Percentiles rank a stretch among this genome's conserved stretches.
Conservation (phyloP, 108 stramenopile species). For the Cyclotella kingstonii region DNA sequence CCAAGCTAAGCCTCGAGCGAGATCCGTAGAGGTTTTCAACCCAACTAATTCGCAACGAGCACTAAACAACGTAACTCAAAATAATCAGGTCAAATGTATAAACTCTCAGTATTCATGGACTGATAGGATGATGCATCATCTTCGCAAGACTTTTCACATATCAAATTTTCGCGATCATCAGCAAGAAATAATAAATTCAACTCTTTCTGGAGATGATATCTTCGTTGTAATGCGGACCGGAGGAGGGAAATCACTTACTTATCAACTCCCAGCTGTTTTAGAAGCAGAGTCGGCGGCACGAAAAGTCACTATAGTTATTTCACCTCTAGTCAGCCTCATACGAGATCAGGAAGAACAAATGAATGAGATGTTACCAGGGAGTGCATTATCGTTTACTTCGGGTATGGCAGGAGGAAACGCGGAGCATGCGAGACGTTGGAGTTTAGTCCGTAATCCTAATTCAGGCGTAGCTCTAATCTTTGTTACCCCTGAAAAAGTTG, state of each 20-base stretch:
- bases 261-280: constrained; percentile 85
- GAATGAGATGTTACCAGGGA: constrained; percentile 56
- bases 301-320: constrained; percentile 82
- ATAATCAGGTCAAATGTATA: neutral
- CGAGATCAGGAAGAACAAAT: constrained; percentile 93
- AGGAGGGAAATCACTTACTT: constrained; percentile 90
- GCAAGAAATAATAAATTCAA: constrained; percentile 81
- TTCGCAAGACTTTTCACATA: constrained; percentile 67
- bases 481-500: constrained; percentile 93
- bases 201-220: constrained; percentile 71
- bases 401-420: constrained; percentile 46
- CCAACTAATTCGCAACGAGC: neutral
- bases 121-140: constrained; percentile 27
- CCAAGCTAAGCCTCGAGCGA: neutral
- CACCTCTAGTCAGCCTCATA: constrained; percentile 91
- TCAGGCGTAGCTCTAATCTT: constrained; percentile 80
- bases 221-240: constrained; percentile 95
- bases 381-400: constrained; percentile 66
- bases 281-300: constrained; percentile 29
- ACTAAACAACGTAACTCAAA: neutral
- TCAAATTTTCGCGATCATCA: constrained; percentile 83
- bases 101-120: constrained; percentile 36
- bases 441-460: constrained; percentile 54
- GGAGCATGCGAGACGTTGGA: constrained; percentile 67
- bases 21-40: neutral